Conservation (phyloP, 805 yeast genomes). For the Suhomyces pyralidae region DNA sequence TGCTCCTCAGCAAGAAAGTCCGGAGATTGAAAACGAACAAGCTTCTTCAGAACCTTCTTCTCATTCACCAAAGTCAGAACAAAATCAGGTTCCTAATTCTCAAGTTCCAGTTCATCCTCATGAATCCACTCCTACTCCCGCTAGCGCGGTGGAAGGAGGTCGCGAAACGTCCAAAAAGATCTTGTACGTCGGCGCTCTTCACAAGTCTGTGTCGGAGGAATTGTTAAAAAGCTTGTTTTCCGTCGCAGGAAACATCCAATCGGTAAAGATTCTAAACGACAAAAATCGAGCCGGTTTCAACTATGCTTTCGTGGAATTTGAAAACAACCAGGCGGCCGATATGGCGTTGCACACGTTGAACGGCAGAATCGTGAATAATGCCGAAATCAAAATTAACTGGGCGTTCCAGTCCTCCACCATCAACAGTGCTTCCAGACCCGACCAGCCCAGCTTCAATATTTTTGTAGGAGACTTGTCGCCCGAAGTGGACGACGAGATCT, state of each 20-base stretch:
- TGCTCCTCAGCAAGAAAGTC: too few relatives aligned
- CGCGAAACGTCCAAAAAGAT: slow-evolving; percentile 72
- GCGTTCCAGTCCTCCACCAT: slow-evolving; percentile 81
- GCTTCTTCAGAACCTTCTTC: slow-evolving; percentile 65
- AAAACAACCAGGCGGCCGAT: slow-evolving; percentile 54
- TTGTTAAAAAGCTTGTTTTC: slow-evolving; percentile 59
- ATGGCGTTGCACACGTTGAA: slow-evolving; percentile 59
- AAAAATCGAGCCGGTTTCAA: slow-evolving; percentile 70
- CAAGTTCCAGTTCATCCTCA: background rate
- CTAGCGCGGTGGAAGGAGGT: slow-evolving; percentile 78
- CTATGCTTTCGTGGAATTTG: slow-evolving; percentile 82
- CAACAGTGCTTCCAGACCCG: slow-evolving; percentile 35
- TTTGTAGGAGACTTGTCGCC: slow-evolving; percentile 85
- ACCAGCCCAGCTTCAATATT: slow-evolving; percentile 59
- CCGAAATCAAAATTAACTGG: slow-evolving; percentile 67
- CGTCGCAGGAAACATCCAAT: slow-evolving; percentile 56
- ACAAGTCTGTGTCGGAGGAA: slow-evolving; percentile 62
- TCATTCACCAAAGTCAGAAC: background rate
- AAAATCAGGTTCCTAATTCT: background rate
- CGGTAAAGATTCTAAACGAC: slow-evolving; percentile 71
- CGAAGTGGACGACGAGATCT: slow-evolving; percentile 76
- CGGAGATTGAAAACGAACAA: too few relatives aligned
- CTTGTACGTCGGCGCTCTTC: slow-evolving; percentile 74
- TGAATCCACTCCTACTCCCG: slow-evolving; percentile 22
- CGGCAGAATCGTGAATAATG: slow-evolving; percentile 53